phyloP scores from a whole-genome alignment of 1,284 basidiomycete genomes.

The Pseudozyma sp. region DNA sequence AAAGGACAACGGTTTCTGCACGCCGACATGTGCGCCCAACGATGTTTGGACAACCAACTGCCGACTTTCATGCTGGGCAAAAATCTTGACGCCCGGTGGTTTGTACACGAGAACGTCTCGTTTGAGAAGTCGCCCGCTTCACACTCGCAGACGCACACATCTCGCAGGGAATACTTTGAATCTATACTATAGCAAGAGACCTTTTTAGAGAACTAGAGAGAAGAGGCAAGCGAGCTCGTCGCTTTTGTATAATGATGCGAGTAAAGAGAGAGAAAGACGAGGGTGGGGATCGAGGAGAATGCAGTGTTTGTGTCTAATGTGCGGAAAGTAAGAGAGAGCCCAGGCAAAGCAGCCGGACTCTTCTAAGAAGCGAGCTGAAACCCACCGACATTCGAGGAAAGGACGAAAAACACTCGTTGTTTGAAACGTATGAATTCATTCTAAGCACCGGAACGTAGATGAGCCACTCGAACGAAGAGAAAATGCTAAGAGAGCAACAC shows the following conservation, averaged over 20 bases:
- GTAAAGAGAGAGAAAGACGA: constrained; percentile 20
- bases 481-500: constrained; percentile 8
- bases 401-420: constrained; percentile 9
- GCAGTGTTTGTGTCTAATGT: neutral
- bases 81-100: too few relatives aligned
- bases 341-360: constrained; percentile 8
- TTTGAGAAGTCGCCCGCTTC: too few relatives aligned
- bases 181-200: constrained; percentile 24
- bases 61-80: too few relatives aligned
- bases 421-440: neutral
- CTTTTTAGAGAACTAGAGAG: neutral
- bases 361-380: neutral
- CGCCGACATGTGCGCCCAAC: too few relatives aligned
- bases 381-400: neutral
- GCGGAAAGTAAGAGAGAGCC: neutral
- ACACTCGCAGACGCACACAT: too few relatives aligned
- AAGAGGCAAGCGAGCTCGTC: constrained; percentile 5
- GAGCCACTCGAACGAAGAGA: neutral
- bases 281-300: constrained; percentile 3
- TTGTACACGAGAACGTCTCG: too few relatives aligned
- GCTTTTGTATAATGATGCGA: constrained; percentile 26
- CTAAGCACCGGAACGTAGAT: neutral
- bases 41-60: too few relatives aligned
- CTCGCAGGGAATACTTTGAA: too few relatives aligned
- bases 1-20: too few relatives aligned